Evolutionary conservation across 768 basidiomycete genomes (phyloP), one percentile per base, ranked within the genome.

Genomic region (Naganishia vaughanmartiniae): DNA sequence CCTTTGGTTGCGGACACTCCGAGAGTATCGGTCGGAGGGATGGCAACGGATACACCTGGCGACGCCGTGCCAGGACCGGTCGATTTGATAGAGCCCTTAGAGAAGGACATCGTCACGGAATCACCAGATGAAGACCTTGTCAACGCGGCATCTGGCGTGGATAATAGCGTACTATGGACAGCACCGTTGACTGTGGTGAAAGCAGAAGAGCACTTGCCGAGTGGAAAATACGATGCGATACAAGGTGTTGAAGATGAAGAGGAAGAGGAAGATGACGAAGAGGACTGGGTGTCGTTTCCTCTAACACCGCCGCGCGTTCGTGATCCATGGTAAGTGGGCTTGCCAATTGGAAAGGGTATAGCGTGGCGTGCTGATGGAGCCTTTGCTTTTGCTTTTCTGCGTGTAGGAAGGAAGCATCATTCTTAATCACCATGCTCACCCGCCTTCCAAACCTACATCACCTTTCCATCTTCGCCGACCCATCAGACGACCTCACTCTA

Each of bases 391-490:
- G 21, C 17, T n/a, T 21, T 9, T 7, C 54, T 14, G 31, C 24
- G 10, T 36, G 15, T n/a, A 58, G 57, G 57, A 58, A 58, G 39
- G 79, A 80, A 71, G 78, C 79, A 0, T 65, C 77, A 24, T 70
- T 76, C 17, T 67, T 80, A 3, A 75, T 73, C 48, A 65, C 68
- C 1, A 57, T 80, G 10, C 34, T 80, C 66, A 72, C 72, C 12
- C 72, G 74, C 12, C 74, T 80, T 15, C 79, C 79, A 5, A 71
- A 71, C 4, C 67, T 80, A 15, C 68, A 78, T 26, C 79, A 80
- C 65, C n/a, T 78, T n/a, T 77, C 73, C 2, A 76, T 80, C 71
- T 80, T 80, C 66, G 79, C 79, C 5, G 79, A 80, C 67, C 74
- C 77, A 14, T 77, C 76, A 14, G 79, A 80, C 67, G 79, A 80